Percentiles rank a stretch among this genome's conserved stretches.
Evolutionary conservation across 106 monocot species (phyloP).

Genomic region (Phalaenopsis aphrodite): DNA sequence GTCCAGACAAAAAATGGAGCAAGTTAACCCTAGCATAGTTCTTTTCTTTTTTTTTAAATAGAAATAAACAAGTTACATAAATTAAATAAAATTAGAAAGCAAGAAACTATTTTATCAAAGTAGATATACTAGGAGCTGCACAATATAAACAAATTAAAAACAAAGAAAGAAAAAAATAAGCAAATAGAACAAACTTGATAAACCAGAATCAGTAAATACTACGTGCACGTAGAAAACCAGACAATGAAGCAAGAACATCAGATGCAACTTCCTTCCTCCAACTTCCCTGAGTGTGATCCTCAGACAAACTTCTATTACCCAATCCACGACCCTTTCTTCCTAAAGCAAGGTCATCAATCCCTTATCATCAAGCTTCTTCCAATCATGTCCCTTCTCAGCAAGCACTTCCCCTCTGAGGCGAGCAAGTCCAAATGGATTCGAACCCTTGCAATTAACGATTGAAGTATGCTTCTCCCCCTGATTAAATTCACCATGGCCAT

Average conservation of each 20-base stretch:
- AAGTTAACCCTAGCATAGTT: too few species aligned
- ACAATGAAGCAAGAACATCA: constrained; percentile 29
- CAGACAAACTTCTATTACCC: constrained; percentile 18
- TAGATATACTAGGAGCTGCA: not conserved
- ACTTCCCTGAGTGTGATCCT: constrained; percentile 42
- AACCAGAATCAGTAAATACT: not conserved
- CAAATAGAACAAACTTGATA: not conserved
- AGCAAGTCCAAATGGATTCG: constrained; percentile 75
- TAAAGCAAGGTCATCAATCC: constrained; percentile 12
- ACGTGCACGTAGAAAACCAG: constrained; percentile 5
- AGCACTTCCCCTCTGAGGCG: constrained; percentile 83
- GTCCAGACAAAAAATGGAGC: too few species aligned
- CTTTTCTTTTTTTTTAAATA: not conserved
- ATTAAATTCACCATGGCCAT: not conserved
- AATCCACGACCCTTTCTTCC: constrained; percentile 31
- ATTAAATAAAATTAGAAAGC: not conserved
- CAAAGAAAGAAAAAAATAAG: not conserved
- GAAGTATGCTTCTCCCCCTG: constrained; percentile 4
- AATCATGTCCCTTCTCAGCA: constrained; percentile 80
- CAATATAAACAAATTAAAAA: not conserved
- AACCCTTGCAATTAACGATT: constrained; percentile 20
- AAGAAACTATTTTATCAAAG: not conserved
- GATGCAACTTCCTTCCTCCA: constrained; percentile 61
- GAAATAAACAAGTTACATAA: not conserved
- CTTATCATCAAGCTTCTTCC: constrained; percentile 78